These are phyloP conservation scores for Pigoraptor vietnamica DNA, from an alignment of 78 protist species.

Conservation along the genomic window DNA sequence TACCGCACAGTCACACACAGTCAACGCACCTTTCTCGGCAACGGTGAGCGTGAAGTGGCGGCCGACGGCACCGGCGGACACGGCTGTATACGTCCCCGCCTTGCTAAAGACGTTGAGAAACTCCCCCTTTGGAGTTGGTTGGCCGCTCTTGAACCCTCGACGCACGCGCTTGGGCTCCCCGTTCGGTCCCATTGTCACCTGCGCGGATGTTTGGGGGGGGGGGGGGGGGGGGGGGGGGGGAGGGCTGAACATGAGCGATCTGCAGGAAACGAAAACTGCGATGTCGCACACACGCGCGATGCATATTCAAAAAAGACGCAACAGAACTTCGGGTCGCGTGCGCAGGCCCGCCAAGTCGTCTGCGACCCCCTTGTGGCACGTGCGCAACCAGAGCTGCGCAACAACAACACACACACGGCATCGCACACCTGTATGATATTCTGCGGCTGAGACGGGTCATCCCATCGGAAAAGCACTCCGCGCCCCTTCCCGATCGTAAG, in stretches of 20 bases:
- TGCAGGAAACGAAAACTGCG: no score
- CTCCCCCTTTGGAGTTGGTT: not conserved
- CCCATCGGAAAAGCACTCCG: not conserved
- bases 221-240: no score
- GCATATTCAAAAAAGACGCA: no score
- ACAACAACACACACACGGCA: not conserved
- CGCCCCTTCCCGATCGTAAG: not conserved
- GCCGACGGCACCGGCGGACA: not conserved
- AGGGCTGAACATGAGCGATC: no score
- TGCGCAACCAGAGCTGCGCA: not conserved
- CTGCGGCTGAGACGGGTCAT: not conserved
- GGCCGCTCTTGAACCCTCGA: not conserved
- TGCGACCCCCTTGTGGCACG: no score
- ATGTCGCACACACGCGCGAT: no score
- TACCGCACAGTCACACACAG: no score
- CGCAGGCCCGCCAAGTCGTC: no score
- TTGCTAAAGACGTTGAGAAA: not conserved
- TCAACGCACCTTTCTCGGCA: not conserved
- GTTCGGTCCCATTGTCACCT: not conserved
- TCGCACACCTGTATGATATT: not conserved
- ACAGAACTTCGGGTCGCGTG: no score
- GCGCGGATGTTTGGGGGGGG: not conserved
- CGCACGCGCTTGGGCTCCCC: not conserved
- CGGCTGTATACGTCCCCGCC: not conserved
- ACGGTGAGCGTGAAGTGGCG: not conserved